phyloP scores from a whole-genome alignment of 2,329 filamentous ascomycete genomes.

The Fusarium sp. region DNA sequence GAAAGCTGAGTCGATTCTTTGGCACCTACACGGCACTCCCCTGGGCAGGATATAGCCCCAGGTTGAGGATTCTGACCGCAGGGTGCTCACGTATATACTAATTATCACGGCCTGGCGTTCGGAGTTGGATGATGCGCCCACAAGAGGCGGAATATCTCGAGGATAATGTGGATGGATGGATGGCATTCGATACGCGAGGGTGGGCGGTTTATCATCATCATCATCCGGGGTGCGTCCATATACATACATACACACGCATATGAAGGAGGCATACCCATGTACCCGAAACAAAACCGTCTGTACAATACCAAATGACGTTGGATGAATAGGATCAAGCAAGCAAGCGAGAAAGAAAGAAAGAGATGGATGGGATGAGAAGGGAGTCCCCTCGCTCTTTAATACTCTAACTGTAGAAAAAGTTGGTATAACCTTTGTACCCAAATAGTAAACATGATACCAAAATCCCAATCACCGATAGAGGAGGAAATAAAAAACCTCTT shows the following conservation, averaged over 20 bases:
- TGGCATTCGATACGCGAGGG: slow-evolving; percentile 8
- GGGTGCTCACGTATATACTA: slow-evolving; percentile 33
- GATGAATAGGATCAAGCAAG: slow-evolving; percentile 19
- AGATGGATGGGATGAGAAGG: slow-evolving; percentile 19
- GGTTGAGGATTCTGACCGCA: neutral
- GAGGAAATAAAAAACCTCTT: neutral
- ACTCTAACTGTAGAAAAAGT: slow-evolving; percentile 16
- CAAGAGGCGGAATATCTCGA: slow-evolving; percentile 12
- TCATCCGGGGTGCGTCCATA: slow-evolving; percentile 5
- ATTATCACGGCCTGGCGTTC: slow-evolving; percentile 42
- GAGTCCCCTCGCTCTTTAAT: slow-evolving; percentile 26
- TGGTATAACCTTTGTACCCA: slow-evolving; percentile 14
- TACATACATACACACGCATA: slow-evolving; percentile 2
- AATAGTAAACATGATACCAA: slow-evolving; percentile 28
- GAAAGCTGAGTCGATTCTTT: slow-evolving; percentile 9
- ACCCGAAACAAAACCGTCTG: slow-evolving; percentile 13
- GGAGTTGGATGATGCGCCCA: slow-evolving; percentile 30
- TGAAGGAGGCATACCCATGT: slow-evolving; percentile 19
- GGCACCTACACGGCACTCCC: slow-evolving; percentile 19
- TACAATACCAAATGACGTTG: slow-evolving; percentile 19
- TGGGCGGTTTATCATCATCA: neutral
- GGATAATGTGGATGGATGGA: slow-evolving; percentile 25
- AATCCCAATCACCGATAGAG: neutral
- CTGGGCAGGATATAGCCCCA: neutral
- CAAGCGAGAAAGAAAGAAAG: neutral